Base-by-base conservation (phyloP, 257 asterid genomes). In the Ehretia macrophylla region DNA sequence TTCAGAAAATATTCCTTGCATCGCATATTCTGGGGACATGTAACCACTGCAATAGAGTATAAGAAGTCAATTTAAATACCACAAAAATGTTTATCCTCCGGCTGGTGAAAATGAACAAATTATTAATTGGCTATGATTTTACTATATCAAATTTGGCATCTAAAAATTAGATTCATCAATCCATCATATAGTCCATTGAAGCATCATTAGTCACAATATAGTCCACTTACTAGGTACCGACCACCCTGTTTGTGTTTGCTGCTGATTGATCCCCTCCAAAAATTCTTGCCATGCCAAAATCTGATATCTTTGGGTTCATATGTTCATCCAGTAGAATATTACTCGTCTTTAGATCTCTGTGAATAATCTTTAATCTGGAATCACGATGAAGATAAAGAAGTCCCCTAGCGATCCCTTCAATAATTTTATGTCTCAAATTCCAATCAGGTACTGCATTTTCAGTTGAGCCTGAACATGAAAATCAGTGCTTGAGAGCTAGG, bases 361-460 rank as follows among this genome's bases (percentile, higher is more conserved):
- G 57, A 16, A 52, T 52, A 20, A 52, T 52, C 8, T 52, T 52
- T 32, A 52, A 16, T 51, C 59, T 9, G 22, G 59, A 62, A 62
- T 62, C 59, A 16, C 67, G 59, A 62, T 62, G 67, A 27, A 62
- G 67, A 62, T 62, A 51, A 62, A 62, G 58, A 62, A 51, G 51
- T 32, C 67, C 67, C 17, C 67, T 52, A 62, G 59, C 67, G 18
- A 62, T 51, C 40, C 67, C 67, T 52, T 62, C 67, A n/a, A 62
- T n/a, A 3, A 62, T 62, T 11, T 19, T 62, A 62, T 19, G 51
- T 38, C 67, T 17, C 46, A 50, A 32, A 51, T 38, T 38, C 67
- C 67, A 62, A 22, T 56, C 32, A 42, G 48, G 18, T 1, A 47
- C 4, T 14, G n/a, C 44, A n/a, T 23, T 47, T 18, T 13, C 44